phyloP scores from a whole-genome alignment of 2,329 filamentous ascomycete genomes.

The Aspergillus quadrilineatus region DNA sequence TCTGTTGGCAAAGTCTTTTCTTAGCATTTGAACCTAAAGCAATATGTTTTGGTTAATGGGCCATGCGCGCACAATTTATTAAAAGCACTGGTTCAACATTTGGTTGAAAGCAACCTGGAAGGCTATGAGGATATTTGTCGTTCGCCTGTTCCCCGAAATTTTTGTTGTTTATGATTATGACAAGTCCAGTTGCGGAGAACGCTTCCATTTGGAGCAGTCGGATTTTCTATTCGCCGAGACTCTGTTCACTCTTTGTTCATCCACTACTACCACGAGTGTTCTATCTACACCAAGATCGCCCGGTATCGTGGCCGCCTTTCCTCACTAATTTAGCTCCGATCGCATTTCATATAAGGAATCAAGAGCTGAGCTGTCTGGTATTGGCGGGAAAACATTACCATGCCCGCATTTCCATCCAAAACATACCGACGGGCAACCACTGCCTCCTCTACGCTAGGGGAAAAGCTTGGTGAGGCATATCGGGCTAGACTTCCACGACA shows the following conservation, averaged over 20 bases:
- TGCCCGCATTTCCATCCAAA: conserved; percentile 65
- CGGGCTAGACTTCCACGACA: conserved; percentile 71
- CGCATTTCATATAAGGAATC: too few relatives aligned
- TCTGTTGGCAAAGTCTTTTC: too few relatives aligned
- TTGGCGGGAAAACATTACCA: too few relatives aligned
- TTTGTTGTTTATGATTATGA: conserved; percentile 11
- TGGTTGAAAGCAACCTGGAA: not conserved
- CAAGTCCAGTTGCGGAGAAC: conserved; percentile 11
- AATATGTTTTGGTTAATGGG: too few relatives aligned
- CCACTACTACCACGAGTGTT: too few relatives aligned
- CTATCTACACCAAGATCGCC: too few relatives aligned
- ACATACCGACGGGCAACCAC: conserved; percentile 63
- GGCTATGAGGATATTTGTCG: not conserved
- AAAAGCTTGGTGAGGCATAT: conserved; percentile 73
- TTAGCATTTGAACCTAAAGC: too few relatives aligned
- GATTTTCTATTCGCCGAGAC: conserved; percentile 15
- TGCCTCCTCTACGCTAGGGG: conserved; percentile 55
- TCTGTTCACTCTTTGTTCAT: not conserved
- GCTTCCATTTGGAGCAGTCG: conserved; percentile 10
- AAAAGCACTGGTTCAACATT: not conserved
- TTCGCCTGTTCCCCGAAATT: not conserved
- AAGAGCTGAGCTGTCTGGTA: too few relatives aligned
- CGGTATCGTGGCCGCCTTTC: too few relatives aligned
- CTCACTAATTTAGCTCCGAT: too few relatives aligned
- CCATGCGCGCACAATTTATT: not conserved